Base-by-base conservation (phyloP, 106 monocot species). In the Platanthera zijinensis region DNA sequence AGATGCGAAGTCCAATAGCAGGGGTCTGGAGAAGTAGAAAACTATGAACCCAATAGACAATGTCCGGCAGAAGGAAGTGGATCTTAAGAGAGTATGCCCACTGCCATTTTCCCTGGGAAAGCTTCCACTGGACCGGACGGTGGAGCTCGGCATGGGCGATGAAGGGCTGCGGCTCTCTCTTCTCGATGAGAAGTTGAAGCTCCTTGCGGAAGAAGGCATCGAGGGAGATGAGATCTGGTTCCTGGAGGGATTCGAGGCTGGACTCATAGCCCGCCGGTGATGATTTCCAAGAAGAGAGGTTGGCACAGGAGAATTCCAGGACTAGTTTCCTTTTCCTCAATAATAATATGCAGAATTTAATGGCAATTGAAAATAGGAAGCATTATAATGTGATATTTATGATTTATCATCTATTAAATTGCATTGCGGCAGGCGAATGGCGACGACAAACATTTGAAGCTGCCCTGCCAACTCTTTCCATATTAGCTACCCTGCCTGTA, bases 71-170 rank as follows among this genome's bases (percentile, higher is more conserved):
- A 9, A 5, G 12, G 4, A 4, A 63, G 8, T 3, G 49, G 22
- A 9, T 17, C 48, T 67, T 22, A 57, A 8, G 51, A 17, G 62
- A 30, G 49, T 30, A 66, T 66, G 32, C 0, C 28, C 66, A 95
- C 95, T 90, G 86, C 96, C 93, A 96, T 78, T 96, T 90, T 3
- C 96, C 93, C 14, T 93, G 86, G 51, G 96, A 79, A 74, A 96
- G 96, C 85, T 96, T 96, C 96, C 96, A 96, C 71, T 87, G 79
- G 82, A 96, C 78, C 80, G 91, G 83, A 48, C 79, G 82, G 39
- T 71, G 72, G 81, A 96, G 93, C 81, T 96, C 96, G 47, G 84
- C 19, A 52, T 86, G 82, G 81, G 87, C 83, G 75, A 96, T 69
- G 83, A 84, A 93, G 50, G 95, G 90, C 14, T 83, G 74, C 50